phyloP scores from a whole-genome alignment of 345 rosid species.

The Trapa incisa region DNA sequence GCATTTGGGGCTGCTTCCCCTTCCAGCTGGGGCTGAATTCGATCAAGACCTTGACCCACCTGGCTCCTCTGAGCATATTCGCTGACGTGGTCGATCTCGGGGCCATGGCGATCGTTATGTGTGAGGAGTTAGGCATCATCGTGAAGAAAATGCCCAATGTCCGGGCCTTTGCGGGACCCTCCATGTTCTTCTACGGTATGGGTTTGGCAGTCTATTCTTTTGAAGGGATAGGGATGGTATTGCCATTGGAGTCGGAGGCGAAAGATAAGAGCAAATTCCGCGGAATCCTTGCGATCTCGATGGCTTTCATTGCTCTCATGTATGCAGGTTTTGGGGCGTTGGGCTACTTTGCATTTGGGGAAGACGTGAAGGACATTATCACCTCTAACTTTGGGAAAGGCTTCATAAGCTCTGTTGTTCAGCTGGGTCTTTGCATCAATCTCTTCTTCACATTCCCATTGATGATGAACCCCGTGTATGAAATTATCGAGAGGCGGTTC shows the following conservation, averaged over 20 bases:
- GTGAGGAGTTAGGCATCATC: conserved; percentile 36
- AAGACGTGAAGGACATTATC: conserved; percentile 56
- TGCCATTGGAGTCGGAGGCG: conserved; percentile 61
- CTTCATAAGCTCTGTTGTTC: conserved; percentile 44
- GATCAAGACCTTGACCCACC: conserved; percentile 55
- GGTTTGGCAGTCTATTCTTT: conserved; percentile 72
- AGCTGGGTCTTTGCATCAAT: conserved; percentile 64
- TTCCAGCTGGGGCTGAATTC: conserved; percentile 76
- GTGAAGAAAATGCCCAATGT: conserved; percentile 31
- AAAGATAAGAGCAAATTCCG: conserved; percentile 51
- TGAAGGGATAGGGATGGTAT: conserved; percentile 72
- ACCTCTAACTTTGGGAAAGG: conserved; percentile 65
- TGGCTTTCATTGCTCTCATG: conserved; percentile 44
- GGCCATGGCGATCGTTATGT: conserved; percentile 62
- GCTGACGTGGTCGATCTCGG: conserved; percentile 75
- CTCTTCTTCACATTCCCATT: conserved; percentile 83
- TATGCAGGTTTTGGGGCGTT: conserved; percentile 57
- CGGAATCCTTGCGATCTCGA: conserved; percentile 30
- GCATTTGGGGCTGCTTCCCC: conserved; percentile 66
- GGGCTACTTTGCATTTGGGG: conserved; percentile 78
- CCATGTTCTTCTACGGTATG: conserved; percentile 60
- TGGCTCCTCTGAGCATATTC: conserved; percentile 85
- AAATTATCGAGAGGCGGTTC: conserved; percentile 68
- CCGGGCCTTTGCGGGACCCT: conserved; percentile 45
- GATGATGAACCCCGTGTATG: conserved; percentile 91